phyloP scores from a whole-genome alignment of 208 protist species.

The Leishmania major region DNA sequence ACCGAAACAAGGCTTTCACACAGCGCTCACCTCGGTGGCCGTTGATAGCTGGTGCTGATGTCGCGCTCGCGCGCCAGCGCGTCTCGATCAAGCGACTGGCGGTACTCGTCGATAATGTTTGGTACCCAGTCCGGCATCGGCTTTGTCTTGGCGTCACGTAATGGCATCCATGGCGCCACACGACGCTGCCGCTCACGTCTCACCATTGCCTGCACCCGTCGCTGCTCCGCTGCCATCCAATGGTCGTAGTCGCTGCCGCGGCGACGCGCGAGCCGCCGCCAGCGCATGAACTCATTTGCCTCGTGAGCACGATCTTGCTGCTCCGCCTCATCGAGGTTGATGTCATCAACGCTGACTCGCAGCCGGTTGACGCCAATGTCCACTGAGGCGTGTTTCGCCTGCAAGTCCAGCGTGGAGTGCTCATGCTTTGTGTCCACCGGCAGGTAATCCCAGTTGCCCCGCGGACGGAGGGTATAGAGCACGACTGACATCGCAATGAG shows the following conservation, averaged over 20 bases:
- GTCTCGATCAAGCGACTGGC: conserved; percentile 78
- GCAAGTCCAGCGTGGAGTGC: conserved; percentile 43
- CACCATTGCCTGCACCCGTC: conserved; percentile 59
- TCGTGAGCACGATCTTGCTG: conserved; percentile 52
- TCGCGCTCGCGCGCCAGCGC: conserved; percentile 66
- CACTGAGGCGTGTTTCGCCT: conserved; percentile 51
- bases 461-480: conserved; percentile 69
- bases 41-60: conserved; percentile 45
- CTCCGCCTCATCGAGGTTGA: conserved; percentile 87
- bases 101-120: conserved; percentile 92
- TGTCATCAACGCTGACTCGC: conserved; percentile 42
- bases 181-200: conserved; percentile 37
- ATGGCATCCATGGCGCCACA: conserved; percentile 48
- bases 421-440: conserved; percentile 39
- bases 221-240: conserved; percentile 85
- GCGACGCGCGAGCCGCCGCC: conserved; percentile 51
- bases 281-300: conserved; percentile 73
- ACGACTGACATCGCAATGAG: conserved; percentile 71
- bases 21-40: conserved; percentile 23
- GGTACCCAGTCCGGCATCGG: conserved; percentile 77
- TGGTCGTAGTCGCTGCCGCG: conserved; percentile 72
- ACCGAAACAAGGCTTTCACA: too few species aligned
- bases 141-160: conserved; percentile 13
- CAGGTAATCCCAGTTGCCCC: conserved; percentile 88
- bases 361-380: conserved; percentile 81